Base-by-base conservation (phyloP, 2,329 filamentous ascomycete genomes). In the Fusarium sarcochroum region DNA sequence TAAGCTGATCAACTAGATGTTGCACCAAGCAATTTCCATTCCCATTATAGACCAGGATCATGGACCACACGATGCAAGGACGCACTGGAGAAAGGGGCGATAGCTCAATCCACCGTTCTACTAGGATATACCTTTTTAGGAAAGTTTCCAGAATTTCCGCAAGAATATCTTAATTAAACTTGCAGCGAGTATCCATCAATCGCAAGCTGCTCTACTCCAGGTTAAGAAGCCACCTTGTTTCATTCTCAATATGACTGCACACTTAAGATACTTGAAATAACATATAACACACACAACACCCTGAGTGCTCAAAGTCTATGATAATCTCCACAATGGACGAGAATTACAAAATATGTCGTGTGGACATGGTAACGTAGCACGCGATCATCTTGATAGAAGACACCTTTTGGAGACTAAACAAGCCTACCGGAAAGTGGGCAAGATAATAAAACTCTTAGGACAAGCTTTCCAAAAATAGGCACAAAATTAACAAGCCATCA, bases 11-110 rank as follows among this genome's bases (percentile, higher is more conserved):
- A 44, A 69, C 61, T 46, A 53, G 45, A 70, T 68, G 71, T 73
- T 69, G 63, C 71, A 73, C 71, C 60, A 70, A 48, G 61, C 53
- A 73, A 73, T 72, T 72, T 73, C 71, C 55, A 72, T 70, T 48
- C 42, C 41, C 55, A 58, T 60, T 64, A 55, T 44, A 42, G 66
- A 59, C 71, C 60, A 48, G 71, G 71, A 67, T 73, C 52, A 66
- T 41, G 56, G 56, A 64, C 60, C 47, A 60, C 53, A 55, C 38
- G 54, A 59, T 34, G 34, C 61, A 66, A 54, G 44, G 47, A 48
- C 66, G 49, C 30, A 41, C 23, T 25, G 42, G 59, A 72, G 70
- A 73, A 70, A 63, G 71, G 71, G 70, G 70, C 42, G 48, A 60
- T 65, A 59, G 45, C 57, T 58, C 66, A 70, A 58, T 23, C 50